These are phyloP conservation scores for Babjeviella inositovora DNA, from an alignment of 805 yeast genomes.

Conservation along the genomic window DNA sequence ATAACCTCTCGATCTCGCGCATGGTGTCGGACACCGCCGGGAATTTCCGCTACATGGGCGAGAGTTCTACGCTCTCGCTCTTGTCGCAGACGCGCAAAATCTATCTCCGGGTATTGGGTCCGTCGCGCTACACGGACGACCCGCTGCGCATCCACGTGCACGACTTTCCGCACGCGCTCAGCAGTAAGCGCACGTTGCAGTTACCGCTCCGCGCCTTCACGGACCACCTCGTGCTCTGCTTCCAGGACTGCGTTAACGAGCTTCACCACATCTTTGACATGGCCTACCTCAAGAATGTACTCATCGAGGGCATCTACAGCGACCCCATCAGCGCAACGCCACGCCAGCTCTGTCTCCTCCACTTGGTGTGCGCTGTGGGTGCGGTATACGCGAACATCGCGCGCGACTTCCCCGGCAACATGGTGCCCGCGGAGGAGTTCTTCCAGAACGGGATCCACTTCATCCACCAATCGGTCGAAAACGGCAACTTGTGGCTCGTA, in stretches of 20 bases:
- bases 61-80: conserved; percentile 21
- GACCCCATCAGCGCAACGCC: conserved; percentile 10
- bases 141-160: conserved; percentile 16
- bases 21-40: conserved; percentile 17
- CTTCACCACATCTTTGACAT: conserved; percentile 19
- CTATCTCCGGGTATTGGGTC: conserved; percentile 12
- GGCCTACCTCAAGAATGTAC: conserved; percentile 10
- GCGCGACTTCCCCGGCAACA: conserved; percentile 5
- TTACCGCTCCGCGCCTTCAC: conserved; percentile 13
- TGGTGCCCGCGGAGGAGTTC: conserved; percentile 12
- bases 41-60: conserved; percentile 19
- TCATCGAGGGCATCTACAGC: conserved; percentile 13
- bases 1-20: conserved; percentile 9
- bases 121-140: conserved; percentile 17
- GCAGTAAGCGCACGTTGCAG: conserved; percentile 6
- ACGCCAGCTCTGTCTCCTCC: conserved; percentile 14
- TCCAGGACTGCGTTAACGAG: conserved; percentile 19
- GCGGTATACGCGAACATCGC: conserved; percentile 17
- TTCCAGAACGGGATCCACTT: conserved; percentile 17
- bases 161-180: conserved; percentile 14
- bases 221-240: conserved; percentile 12
- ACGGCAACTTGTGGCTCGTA: conserved; percentile 21
- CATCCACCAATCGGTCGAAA: conserved; percentile 14
- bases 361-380: conserved; percentile 22
- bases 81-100: conserved; percentile 20